phyloP scores from a whole-genome alignment of 208 protist species.

The Crithidia mellificae region DNA sequence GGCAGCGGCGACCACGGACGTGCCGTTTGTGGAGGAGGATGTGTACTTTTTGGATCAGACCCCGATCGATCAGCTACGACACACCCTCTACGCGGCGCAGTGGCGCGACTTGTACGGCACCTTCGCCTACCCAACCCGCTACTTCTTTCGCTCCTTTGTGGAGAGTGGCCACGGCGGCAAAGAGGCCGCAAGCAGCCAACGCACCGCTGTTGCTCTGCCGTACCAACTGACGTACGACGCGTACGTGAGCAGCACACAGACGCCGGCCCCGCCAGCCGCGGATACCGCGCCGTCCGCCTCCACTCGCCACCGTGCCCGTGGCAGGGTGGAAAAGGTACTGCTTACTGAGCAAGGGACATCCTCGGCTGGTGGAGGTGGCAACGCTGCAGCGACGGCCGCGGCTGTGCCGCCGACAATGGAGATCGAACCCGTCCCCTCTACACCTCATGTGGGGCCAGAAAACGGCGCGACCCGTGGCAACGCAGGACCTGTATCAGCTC shows the following conservation, averaged over 20 bases:
- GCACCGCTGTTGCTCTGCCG: conserved; percentile 5
- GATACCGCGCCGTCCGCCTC: not conserved
- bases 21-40: conserved; percentile 7
- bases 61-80: conserved; percentile 29
- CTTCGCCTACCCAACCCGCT: conserved; percentile 32
- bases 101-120: conserved; percentile 40
- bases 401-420: conserved; percentile 25
- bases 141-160: conserved; percentile 15
- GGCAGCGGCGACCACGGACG: not conserved
- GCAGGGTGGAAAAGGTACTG: conserved; percentile 23
- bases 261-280: not conserved
- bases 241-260: conserved; percentile 1
- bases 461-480: not conserved
- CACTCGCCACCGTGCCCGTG: not conserved
- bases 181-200: not conserved
- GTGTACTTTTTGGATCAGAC: conserved; percentile 24
- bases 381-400: not conserved
- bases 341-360: conserved; percentile 14
- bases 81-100: conserved; percentile 36
- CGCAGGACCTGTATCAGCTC: not conserved
- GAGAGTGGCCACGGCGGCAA: conserved; percentile 1
- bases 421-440: conserved; percentile 4
- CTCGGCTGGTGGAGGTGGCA: no score
- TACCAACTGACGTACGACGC: conserved; percentile 19
- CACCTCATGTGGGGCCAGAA: not conserved